Base-by-base conservation (phyloP, 1,284 basidiomycete genomes). In the Cystobasidium sp. region DNA sequence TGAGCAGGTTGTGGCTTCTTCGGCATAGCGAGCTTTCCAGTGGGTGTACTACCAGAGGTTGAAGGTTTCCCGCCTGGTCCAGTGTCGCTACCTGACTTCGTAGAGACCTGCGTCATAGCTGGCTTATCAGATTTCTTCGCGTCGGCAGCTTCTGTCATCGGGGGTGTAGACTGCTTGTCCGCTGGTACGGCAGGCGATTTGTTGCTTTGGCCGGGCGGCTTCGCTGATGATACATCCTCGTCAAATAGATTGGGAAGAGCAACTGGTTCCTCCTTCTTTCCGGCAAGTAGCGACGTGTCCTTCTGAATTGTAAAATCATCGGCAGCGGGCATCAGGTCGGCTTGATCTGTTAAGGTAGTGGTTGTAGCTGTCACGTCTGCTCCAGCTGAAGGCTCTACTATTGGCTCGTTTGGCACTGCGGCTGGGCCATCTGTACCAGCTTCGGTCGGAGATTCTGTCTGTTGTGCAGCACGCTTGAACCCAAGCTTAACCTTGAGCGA, bases 191-290 rank as follows among this genome's bases (percentile, higher is more conserved):
- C 1, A 31, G 31, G 31, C 31, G 39, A 14, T 0, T 18, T 1
- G 14, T 0, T 41, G 31, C 37, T 14, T n/a, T 16, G 14, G 18
- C 1, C 41, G 5, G 20, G 16, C 18, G 43, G n/a, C n/a, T 64
- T 22, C 44, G 39, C 24, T 0, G 43, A 8, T 9, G 39, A 7
- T 43, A 24, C 46, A 18, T 49, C 44, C n/a, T 64, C 62, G 47
- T 62, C 59, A 41, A 64, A 64, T 9, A 64, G 62, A 49, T 64
- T 64, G 7, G 44, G 20, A 18, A 64, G 18, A 6, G 62, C 62
- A 10, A 64, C 37, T 41, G 56, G 37, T 43, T 7, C 39, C 43
- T 59, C 56, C 16, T 59, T 59, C 56, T 59, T 41, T 6, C 2
- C 14, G 14, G 12, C 56, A 9, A 3, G 10, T 18, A 24, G n/a